phyloP scores from a whole-genome alignment of 495 filamentous ascomycete genomes.

The Aspergillus olivimuriae region DNA sequence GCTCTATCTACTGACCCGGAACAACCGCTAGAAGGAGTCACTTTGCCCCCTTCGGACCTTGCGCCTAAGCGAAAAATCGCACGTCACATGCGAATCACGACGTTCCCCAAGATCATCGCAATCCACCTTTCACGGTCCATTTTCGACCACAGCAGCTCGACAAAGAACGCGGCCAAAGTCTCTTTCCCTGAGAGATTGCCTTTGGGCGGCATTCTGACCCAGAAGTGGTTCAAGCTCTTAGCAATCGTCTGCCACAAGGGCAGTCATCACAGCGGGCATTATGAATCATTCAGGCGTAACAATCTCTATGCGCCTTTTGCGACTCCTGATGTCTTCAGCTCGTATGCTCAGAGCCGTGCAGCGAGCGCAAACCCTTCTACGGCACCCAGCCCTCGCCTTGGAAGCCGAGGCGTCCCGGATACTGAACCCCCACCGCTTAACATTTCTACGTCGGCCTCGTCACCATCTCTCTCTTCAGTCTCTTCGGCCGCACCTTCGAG shows the following conservation, averaged over 20 bases:
- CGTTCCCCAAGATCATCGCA: conserved; percentile 81
- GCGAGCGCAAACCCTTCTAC: conserved; percentile 42
- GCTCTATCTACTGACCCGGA: conserved; percentile 77
- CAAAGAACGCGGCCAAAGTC: conserved; percentile 92
- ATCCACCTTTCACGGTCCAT: conserved; percentile 92
- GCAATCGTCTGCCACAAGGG: conserved; percentile 92
- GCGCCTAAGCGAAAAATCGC: conserved; percentile 81
- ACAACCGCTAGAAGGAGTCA: conserved; percentile 58
- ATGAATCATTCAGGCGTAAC: conserved; percentile 94
- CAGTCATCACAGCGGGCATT: conserved; percentile 92
- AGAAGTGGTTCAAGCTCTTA: conserved; percentile 76
- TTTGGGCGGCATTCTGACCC: conserved; percentile 71
- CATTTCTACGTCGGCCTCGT: conserved; percentile 34
- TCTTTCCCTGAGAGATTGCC: conserved; percentile 79
- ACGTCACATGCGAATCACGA: conserved; percentile 75
- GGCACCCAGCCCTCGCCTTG: conserved; percentile 36
- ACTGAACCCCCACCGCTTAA: conserved; percentile 20
- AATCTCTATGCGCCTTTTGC: conserved; percentile 68
- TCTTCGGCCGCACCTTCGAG: conserved; percentile 13
- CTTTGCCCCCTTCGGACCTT: conserved; percentile 62
- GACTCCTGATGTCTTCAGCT: conserved; percentile 69
- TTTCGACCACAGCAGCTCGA: conserved; percentile 69
- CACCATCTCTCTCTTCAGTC: conserved; percentile 35
- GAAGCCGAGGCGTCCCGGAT: conserved; percentile 22
- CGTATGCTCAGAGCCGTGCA: conserved; percentile 56